Conservation (phyloP, 2,329 filamentous ascomycete genomes). For the Penicillium olsonii region DNA sequence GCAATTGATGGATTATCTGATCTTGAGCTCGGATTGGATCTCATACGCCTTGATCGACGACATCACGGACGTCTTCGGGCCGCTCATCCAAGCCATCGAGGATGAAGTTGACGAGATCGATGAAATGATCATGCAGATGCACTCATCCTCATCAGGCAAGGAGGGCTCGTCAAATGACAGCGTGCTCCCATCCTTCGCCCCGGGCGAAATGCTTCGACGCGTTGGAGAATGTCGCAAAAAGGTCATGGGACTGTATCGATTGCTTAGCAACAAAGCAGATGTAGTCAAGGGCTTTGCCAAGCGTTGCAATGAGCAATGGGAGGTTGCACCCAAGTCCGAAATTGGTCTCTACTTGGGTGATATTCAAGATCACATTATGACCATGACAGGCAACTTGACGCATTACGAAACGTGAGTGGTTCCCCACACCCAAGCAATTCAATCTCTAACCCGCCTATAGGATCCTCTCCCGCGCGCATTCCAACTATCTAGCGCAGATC, state of each 20-base stretch:
- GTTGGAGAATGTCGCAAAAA: conserved; percentile 95
- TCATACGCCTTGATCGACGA: conserved; percentile 98
- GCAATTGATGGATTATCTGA: conserved; percentile 89
- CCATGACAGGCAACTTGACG: conserved; percentile 93
- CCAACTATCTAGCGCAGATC: conserved; percentile 98
- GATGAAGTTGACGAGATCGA: conserved; percentile 97
- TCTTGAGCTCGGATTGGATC: conserved; percentile 94
- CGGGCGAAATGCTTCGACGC: conserved; percentile 80
- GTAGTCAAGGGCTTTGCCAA: conserved; percentile 99
- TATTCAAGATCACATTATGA: conserved; percentile 98
- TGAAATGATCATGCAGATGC: conserved; percentile 81
- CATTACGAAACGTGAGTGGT: conserved; percentile 95
- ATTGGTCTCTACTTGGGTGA: conserved; percentile 97
- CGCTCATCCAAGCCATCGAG: conserved; percentile 88
- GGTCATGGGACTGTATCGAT: conserved; percentile 91
- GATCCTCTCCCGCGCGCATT: conserved; percentile 86
- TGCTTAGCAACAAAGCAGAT: conserved; percentile 95
- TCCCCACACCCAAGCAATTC: conserved; percentile 2
- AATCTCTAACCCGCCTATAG: conserved; percentile 47
- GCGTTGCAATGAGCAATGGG: conserved; percentile 96
- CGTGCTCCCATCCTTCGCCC: conserved; percentile 51
- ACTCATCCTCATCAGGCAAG: conserved; percentile 60
- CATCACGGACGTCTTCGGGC: conserved; percentile 94
- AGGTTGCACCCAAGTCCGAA: conserved; percentile 89
- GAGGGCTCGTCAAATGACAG: conserved; percentile 35